Conservation (phyloP, 2,329 filamentous ascomycete species). For the Paracoccidioides brasiliensis region DNA sequence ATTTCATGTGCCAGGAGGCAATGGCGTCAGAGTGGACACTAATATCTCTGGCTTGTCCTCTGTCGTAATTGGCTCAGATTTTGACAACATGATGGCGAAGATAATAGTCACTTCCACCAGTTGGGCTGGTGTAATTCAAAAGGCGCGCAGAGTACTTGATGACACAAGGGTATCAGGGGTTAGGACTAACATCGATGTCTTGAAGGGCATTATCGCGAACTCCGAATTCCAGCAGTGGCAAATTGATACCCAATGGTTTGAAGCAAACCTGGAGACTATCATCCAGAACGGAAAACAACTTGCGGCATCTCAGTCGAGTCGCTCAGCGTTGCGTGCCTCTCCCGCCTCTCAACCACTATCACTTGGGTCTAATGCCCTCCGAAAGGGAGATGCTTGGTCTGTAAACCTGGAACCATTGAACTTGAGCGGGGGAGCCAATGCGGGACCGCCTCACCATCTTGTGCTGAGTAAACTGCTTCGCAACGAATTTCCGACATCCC, state of each 20-base stretch:
- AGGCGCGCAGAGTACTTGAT: constrained; percentile 42
- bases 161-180: constrained; percentile 45
- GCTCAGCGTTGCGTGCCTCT: constrained; percentile 16
- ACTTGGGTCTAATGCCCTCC: constrained; percentile 23
- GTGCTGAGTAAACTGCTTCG: constrained; percentile 41
- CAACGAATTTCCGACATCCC: constrained; percentile 46
- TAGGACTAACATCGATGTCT: constrained; percentile 44
- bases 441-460: constrained; percentile 36
- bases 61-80: constrained; percentile 40
- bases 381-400: constrained; percentile 48
- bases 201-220: constrained; percentile 42
- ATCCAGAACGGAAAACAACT: constrained; percentile 23
- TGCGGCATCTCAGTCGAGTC: constrained; percentile 13
- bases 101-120: constrained; percentile 43
- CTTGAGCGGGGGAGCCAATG: constrained; percentile 9
- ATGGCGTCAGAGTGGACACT: constrained; percentile 46
- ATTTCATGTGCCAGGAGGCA: constrained; percentile 43
- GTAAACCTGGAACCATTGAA: constrained; percentile 32
- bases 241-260: constrained; percentile 47
- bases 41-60: constrained; percentile 34
- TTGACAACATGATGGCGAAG: constrained; percentile 48
- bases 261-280: constrained; percentile 33
- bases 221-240: constrained; percentile 35
- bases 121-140: constrained; percentile 41
- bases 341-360: constrained; percentile 13